Evolutionary conservation across 768 basidiomycete genomes (phyloP).

Genomic region (Lactarius evosmus): DNA sequence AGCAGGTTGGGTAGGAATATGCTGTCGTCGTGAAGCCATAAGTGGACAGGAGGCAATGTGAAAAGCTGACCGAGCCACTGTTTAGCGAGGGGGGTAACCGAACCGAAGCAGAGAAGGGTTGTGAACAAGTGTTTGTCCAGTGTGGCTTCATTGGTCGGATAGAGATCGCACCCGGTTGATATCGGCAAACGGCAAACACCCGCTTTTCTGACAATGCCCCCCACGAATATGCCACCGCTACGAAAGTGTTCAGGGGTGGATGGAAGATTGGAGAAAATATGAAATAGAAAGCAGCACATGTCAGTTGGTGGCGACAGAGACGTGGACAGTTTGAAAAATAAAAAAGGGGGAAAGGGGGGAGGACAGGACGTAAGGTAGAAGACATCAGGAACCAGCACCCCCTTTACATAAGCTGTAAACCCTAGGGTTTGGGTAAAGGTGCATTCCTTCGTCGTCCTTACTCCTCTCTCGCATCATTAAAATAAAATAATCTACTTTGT

Average conservation of each 20-base stretch:
- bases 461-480: no score
- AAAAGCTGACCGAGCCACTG: not conserved
- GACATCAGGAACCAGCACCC: no score
- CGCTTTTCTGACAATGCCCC: not conserved
- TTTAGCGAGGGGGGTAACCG: constrained; percentile 5
- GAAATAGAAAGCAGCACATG: constrained; percentile 17
- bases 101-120: constrained; percentile 5
- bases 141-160: not conserved
- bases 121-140: not conserved
- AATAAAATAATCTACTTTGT: no score
- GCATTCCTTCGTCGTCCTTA: no score
- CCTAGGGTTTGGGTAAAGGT: no score
- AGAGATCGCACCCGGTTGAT: constrained; percentile 5
- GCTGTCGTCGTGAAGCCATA: not conserved
- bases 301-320: not conserved
- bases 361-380: not conserved
- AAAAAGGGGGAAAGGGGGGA: not conserved
- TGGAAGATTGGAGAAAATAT: constrained; percentile 17
- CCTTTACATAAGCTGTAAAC: no score
- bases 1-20: not conserved
- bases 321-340: not conserved
- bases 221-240: not conserved
- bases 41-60: not conserved
- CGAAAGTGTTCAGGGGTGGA: not conserved
- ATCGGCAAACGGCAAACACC: not conserved